Percentiles rank a stretch among this genome's conserved stretches.
Conservation (phyloP, 345 rosid species). For the Kandelia obovata region DNA sequence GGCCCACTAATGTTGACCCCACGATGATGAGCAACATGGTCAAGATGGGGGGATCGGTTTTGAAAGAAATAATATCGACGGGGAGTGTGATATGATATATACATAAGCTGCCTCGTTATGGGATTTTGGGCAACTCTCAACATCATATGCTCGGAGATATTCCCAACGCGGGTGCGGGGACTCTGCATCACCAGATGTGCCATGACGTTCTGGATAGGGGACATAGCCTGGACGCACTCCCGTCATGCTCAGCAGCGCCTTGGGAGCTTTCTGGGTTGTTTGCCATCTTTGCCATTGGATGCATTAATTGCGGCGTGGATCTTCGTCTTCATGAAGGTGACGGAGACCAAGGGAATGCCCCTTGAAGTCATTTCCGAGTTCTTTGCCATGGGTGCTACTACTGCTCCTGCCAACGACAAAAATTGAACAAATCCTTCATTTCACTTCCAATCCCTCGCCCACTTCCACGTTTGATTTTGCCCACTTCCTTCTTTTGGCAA, state of each 20-base stretch:
- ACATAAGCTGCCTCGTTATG: slow-evolving; percentile 34
- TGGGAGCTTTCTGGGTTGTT: slow-evolving; percentile 35
- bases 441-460: too few relatives aligned
- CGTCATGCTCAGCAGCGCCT: slow-evolving; percentile 18
- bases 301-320: slow-evolving; percentile 31
- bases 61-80: slow-evolving; percentile 23
- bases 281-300: slow-evolving; percentile 23
- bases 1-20: too few relatives aligned
- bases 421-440: too few relatives aligned
- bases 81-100: slow-evolving; percentile 22
- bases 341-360: slow-evolving; percentile 49
- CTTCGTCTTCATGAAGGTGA: slow-evolving; percentile 38
- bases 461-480: too few relatives aligned
- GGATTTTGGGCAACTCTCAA: slow-evolving; percentile 36
- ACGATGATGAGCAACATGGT: slow-evolving; percentile 14
- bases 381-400: slow-evolving; percentile 34
- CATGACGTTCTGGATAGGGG: slow-evolving; percentile 33
- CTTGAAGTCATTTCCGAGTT: slow-evolving; percentile 43
- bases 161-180: slow-evolving; percentile 37
- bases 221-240: slow-evolving; percentile 37
- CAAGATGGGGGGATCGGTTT: slow-evolving; percentile 3
- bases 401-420: not conserved
- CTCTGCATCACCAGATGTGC: slow-evolving; percentile 38
- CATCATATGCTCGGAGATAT: slow-evolving; percentile 39
- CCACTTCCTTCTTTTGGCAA: too few relatives aligned